A percentile compares a stretch with the other conserved stretches of the same genome.
These are phyloP conservation scores for Isabelozyma pseudorhagii DNA, from an alignment of 805 yeast species.

Conservation along the genomic window DNA sequence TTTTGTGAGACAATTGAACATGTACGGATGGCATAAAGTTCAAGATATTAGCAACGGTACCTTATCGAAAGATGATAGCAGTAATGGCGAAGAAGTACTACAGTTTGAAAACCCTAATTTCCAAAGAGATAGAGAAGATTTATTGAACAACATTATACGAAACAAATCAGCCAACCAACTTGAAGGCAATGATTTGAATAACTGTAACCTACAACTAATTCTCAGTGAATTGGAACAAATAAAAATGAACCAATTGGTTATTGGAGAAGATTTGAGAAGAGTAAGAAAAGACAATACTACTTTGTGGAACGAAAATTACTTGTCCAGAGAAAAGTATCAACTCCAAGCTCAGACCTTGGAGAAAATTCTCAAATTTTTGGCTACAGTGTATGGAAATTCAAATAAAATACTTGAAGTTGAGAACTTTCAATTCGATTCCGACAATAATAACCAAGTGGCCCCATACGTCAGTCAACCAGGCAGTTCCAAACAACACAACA, in stretches of 20 bases:
- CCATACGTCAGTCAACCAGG: background rate
- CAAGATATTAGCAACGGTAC: slow-evolving; percentile 87
- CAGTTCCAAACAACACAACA: slow-evolving; percentile 1
- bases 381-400: slow-evolving; percentile 72
- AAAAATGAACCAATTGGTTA: slow-evolving; percentile 73
- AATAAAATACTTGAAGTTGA: slow-evolving; percentile 44
- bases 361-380: slow-evolving; percentile 81
- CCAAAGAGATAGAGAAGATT: slow-evolving; percentile 72
- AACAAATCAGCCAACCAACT: slow-evolving; percentile 45
- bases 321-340: slow-evolving; percentile 80
- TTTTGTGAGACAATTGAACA: slow-evolving; percentile 91
- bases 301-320: slow-evolving; percentile 85
- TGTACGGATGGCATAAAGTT: slow-evolving; percentile 99
- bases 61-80: slow-evolving; percentile 39
- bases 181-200: slow-evolving; percentile 19
- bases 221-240: slow-evolving; percentile 72
- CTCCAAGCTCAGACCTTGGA: slow-evolving; percentile 86
- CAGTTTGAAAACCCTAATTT: slow-evolving; percentile 86
- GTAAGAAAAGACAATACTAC: slow-evolving; percentile 84
- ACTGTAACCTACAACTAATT: slow-evolving; percentile 49
- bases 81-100: slow-evolving; percentile 72
- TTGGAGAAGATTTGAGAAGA: slow-evolving; percentile 80
- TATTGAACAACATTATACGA: slow-evolving; percentile 80
- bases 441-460: slow-evolving; percentile 16
- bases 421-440: slow-evolving; percentile 11